Evolutionary conservation across 306 rosid species (phyloP).

Genomic region (Cercis canadensis): DNA sequence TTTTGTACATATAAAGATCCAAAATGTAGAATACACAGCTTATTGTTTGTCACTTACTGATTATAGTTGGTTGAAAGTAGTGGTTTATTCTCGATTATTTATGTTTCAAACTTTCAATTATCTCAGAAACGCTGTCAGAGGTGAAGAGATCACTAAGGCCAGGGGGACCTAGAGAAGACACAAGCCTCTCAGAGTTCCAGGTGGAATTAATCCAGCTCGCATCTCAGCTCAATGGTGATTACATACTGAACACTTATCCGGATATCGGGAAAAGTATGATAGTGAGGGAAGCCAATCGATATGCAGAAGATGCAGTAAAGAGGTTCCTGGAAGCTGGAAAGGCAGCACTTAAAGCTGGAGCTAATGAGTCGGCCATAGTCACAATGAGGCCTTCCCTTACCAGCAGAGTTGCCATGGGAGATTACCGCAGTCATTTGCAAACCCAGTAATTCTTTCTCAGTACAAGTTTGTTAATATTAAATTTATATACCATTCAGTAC

Average conservation of each 20-base stretch:
- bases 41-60: too few species aligned
- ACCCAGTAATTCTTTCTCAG: constrained; percentile 46
- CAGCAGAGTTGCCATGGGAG: constrained; percentile 73
- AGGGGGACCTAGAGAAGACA: constrained; percentile 72
- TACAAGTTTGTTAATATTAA: constrained; percentile 34
- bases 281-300: constrained; percentile 78
- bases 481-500: too few species aligned
- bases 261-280: constrained; percentile 76
- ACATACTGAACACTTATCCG: constrained; percentile 78
- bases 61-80: too few species aligned
- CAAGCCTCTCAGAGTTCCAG: constrained; percentile 85
- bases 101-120: too few species aligned
- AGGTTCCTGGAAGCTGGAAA: constrained; percentile 90
- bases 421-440: too few species aligned
- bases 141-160: constrained; percentile 67
- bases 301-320: constrained; percentile 93
- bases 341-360: constrained; percentile 86
- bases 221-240: constrained; percentile 91
- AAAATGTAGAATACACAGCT: too few species aligned
- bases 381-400: constrained; percentile 95
- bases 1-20: too few species aligned
- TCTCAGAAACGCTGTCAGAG: constrained; percentile 81
- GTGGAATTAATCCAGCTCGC: constrained; percentile 90
- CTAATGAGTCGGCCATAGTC: constrained; percentile 82
- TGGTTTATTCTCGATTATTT: too few species aligned